These are phyloP conservation scores for Claviceps pusilla DNA, from an alignment of 2,329 filamentous ascomycete genomes.

Conservation along the genomic window DNA sequence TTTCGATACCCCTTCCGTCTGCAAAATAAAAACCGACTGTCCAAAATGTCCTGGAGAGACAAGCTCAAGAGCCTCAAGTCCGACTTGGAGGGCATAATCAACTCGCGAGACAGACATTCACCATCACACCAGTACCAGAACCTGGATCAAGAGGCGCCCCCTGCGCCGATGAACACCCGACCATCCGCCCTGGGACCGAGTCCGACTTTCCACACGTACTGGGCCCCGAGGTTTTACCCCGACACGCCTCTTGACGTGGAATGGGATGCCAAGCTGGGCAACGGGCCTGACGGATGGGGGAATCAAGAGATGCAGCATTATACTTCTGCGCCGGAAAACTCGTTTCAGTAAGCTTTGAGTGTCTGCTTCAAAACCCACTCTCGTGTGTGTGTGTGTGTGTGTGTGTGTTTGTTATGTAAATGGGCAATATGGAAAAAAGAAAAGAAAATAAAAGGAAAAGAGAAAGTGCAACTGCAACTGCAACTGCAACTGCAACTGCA, in stretches of 20 bases:
- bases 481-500: too few relatives aligned
- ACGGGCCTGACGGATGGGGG: conserved; percentile 45
- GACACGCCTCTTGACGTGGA: conserved; percentile 30
- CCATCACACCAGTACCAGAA: conserved; percentile 4
- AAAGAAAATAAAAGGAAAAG: too few relatives aligned
- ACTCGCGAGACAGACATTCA: conserved; percentile 10
- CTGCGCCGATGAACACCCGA: conserved; percentile 9
- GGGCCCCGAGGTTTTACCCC: conserved; percentile 35
- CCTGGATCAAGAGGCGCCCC: conserved; percentile 4
- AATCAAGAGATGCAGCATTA: conserved; percentile 48
- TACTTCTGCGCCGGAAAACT: conserved; percentile 31
- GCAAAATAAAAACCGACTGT: too few relatives aligned
- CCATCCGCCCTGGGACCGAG: conserved; percentile 7
- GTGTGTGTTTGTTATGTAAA: too few relatives aligned
- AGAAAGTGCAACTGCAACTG: too few relatives aligned
- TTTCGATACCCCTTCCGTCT: not conserved
- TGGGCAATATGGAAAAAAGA: not conserved
- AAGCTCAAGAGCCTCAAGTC: conserved; percentile 24
- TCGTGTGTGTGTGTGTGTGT: too few relatives aligned
- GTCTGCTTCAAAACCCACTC: too few relatives aligned
- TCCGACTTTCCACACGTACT: conserved; percentile 24
- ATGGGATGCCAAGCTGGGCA: conserved; percentile 39
- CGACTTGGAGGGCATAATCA: conserved; percentile 22
- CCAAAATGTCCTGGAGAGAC: conserved; percentile 22
- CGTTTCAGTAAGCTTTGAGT: conserved; percentile 28